Percentiles rank a stretch among this genome's conserved stretches.
phyloP scores from a whole-genome alignment of 345 rosid species.

The Syzygium oleosum region DNA sequence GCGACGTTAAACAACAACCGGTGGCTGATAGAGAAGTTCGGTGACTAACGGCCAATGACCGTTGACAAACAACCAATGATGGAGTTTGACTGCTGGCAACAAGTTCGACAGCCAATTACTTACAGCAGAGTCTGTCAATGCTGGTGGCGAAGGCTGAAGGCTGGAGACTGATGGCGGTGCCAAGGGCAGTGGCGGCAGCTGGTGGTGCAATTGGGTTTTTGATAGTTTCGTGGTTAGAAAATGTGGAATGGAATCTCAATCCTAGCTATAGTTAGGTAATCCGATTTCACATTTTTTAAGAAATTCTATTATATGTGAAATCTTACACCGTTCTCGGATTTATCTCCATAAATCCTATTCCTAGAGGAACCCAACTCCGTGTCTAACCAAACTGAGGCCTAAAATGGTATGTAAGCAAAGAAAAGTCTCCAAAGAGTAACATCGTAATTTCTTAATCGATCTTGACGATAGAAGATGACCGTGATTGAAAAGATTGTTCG shows the following conservation, averaged over 20 bases:
- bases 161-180: background rate
- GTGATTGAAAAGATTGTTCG: background rate
- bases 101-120: rapidly evolving
- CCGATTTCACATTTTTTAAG: too few relatives aligned
- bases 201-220: background rate
- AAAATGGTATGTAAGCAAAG: background rate
- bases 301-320: background rate
- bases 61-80: background rate
- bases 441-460: background rate
- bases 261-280: background rate
- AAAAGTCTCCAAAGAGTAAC: background rate
- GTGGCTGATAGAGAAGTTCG: background rate
- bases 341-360: background rate
- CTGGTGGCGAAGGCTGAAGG: background rate
- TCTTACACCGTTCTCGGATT: background rate
- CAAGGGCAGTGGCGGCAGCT: rapidly evolving
- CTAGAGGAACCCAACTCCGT: background rate
- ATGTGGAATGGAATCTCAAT: background rate
- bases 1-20: background rate
- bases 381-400: background rate
- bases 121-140: background rate
- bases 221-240: background rate
- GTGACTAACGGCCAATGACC: background rate
- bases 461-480: background rate
- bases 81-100: background rate